These are phyloP conservation scores for Lentinula sp. DNA, from an alignment of 768 basidiomycete genomes.

Conservation along the genomic window DNA sequence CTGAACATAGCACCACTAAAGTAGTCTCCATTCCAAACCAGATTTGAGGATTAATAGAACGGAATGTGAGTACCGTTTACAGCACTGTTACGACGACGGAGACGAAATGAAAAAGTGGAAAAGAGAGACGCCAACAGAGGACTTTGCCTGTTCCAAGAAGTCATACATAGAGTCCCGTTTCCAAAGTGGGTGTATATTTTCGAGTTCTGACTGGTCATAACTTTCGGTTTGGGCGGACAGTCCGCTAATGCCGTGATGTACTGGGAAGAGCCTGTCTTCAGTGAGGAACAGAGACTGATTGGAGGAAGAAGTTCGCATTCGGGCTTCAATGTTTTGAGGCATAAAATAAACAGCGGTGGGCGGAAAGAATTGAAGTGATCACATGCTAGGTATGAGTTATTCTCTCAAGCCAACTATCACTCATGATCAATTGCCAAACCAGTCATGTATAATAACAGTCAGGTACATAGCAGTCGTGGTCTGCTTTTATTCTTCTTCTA, in stretches of 20 bases:
- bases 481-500: too few relatives aligned
- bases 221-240: constrained; percentile 28
- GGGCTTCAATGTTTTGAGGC: constrained; percentile 4
- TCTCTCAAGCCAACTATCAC: too few relatives aligned
- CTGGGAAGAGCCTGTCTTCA: constrained; percentile 28
- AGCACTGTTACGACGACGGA: constrained; percentile 73
- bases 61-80: constrained; percentile 76
- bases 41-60: constrained; percentile 56
- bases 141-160: constrained; percentile 76
- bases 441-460: too few relatives aligned
- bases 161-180: constrained; percentile 54
- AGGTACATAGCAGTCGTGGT: too few relatives aligned
- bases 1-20: constrained; percentile 73
- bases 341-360: background rate
- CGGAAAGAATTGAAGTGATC: background rate
- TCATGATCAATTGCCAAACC: too few relatives aligned
- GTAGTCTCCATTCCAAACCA: constrained; percentile 90
- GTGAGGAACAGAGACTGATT: constrained; percentile 29
- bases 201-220: constrained; percentile 28
- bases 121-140: constrained; percentile 70
- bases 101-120: constrained; percentile 61
- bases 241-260: constrained; percentile 30
- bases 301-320: background rate
- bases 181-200: constrained; percentile 44
- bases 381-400: background rate